Base-by-base conservation (phyloP, 345 rosid species). In the Trapa incisa region DNA sequence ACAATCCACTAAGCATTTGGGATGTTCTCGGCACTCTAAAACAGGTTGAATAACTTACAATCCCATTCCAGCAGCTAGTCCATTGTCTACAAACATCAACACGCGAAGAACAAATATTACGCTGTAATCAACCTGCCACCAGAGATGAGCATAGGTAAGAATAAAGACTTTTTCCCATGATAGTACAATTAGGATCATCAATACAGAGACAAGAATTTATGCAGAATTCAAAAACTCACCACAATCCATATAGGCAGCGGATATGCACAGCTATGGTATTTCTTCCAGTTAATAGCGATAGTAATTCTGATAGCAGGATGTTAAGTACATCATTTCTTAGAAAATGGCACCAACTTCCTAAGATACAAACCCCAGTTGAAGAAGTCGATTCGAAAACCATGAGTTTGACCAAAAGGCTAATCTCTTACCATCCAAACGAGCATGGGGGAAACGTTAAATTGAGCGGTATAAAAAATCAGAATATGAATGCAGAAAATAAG, bases 231-330 rank as follows among this genome's bases (percentile, higher is more conserved):
- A 73, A 91, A 68, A 83, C 92, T 68, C 71, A 95, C 97, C 96
- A 91, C 87, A 9, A 91, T 95, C 99, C 99, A 91, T 85, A 91
- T 84, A 85, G 91, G 97, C 88, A 91, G 80, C 0, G 99, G 99
- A 79, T 85, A 83, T 61, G 83, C 68, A 79, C 99, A 95, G 9
- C 68, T 57, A 74, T 64, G 92, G 71, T 89, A 95, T 42, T 85
- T 83, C 78, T 80, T 88, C 98, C 98, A 90, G 67, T 86, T 87
- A 83, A 93, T 74, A 22, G 88, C 96, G 61, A 93, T 93, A 78
- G 89, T 87, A 75, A 95, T 84, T 79, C 96, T 95, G 78, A 37
- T 2, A 66, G 53, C 33, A 71, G 65, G 65, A 41, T 36, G 76
- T 83, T 68, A 78, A 82, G 69, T 47, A 58, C 13, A 58, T 32